Base-by-base conservation (phyloP, 2,329 filamentous ascomycete genomes). In the Diaporthe australafricana region DNA sequence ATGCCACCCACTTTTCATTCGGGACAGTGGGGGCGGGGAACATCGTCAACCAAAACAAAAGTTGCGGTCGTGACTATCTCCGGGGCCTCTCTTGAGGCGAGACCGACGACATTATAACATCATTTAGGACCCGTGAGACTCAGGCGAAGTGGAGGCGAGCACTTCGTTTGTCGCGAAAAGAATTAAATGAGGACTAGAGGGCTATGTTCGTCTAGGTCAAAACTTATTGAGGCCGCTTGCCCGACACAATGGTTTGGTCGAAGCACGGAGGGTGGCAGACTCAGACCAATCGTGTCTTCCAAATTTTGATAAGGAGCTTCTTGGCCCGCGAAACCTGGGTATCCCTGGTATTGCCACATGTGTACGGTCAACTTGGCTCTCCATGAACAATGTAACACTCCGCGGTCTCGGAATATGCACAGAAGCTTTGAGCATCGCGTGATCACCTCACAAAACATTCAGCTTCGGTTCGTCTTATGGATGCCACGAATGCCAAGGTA, bases 311-410 rank as follows among this genome's bases (percentile, higher is more conserved):
- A 63, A 63, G 60, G 42, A 27, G 8, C n/a, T 1, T 48, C 60
- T 63, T 63, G 42, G 42, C 60, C 12, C 42, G 12, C 35, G 42
- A 20, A 47, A 38, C 42, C 42, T 48, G 60, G 60, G 25, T 22
- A 38, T 63, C 60, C 60, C 57, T 22, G 57, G 42, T 17, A n/a
- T 56, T n/a, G 32, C 53, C 32, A 56, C 53, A 56, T 56, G 40
- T 17, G n/a, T 14, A 35, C 3, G 22, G 17, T 25, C n/a, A 45
- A 22, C 60, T 63, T 63, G 60, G 60, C 60, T 48, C 27, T 22
- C 60, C 60, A 48, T 48, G 25, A 12, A 20, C 60, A 35, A 6
- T 48, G 60, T 12, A 14, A 50, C 60, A 48, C 27, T 38, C 42
- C n/a, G 20, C 30, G 42, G 12, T 48, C 42, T 48, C 35, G 60